phyloP scores from a whole-genome alignment of 2,329 filamentous ascomycete species.

The Mycosphaerelloides madeirae region DNA sequence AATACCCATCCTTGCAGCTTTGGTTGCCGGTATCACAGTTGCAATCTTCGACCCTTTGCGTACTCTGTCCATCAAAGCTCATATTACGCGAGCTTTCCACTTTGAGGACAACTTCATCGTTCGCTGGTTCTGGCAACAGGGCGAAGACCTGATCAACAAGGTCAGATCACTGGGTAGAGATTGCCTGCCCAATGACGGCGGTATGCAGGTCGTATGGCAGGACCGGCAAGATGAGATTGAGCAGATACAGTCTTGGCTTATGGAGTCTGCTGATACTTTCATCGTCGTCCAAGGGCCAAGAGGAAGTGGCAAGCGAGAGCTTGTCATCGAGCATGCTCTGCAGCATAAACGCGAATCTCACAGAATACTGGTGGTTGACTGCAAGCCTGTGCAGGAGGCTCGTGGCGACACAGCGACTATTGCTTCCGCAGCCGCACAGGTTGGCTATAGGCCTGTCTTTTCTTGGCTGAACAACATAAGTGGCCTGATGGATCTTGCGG shows the following conservation, averaged over 20 bases:
- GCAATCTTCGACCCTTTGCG: slow-evolving; percentile 91
- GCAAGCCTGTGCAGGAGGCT: slow-evolving; percentile 87
- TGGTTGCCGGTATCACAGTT: slow-evolving; percentile 78
- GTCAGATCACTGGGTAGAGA: slow-evolving; percentile 43
- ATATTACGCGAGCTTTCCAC: slow-evolving; percentile 73
- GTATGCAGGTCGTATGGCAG: slow-evolving; percentile 78
- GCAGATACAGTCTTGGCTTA: slow-evolving; percentile 76
- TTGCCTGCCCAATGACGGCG: slow-evolving; percentile 55
- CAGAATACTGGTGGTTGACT: slow-evolving; percentile 82
- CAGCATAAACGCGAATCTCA: slow-evolving; percentile 55
- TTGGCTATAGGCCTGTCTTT: slow-evolving; percentile 90
- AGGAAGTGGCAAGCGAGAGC: slow-evolving; percentile 83
- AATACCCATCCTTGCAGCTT: slow-evolving; percentile 73
- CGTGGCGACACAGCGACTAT: slow-evolving; percentile 84
- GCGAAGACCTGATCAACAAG: slow-evolving; percentile 54
- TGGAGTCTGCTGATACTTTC: slow-evolving; percentile 85
- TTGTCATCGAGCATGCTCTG: slow-evolving; percentile 80
- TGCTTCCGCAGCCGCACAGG: slow-evolving; percentile 69
- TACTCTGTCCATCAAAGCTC: slow-evolving; percentile 84
- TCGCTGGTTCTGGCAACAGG: slow-evolving; percentile 74
- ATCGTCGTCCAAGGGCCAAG: slow-evolving; percentile 89
- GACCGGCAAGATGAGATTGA: slow-evolving; percentile 78
- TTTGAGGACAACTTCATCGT: slow-evolving; percentile 69
- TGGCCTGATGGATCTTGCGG: slow-evolving; percentile 85
- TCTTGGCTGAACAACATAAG: slow-evolving; percentile 95